Conservation (phyloP, 768 basidiomycete species). For the Coprinopsis strossmayeri region DNA sequence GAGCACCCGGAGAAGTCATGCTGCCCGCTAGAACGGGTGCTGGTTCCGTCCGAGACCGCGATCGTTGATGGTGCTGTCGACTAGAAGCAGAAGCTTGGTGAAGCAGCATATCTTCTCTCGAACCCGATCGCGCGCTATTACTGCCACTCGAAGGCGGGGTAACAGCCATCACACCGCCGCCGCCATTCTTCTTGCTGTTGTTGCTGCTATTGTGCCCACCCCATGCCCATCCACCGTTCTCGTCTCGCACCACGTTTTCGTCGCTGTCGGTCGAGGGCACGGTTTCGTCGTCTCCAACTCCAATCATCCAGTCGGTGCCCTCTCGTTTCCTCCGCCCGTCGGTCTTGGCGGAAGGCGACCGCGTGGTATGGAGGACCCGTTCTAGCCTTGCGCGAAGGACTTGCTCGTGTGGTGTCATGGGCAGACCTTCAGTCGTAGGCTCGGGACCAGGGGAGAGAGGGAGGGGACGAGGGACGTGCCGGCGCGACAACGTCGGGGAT, state of each 20-base stretch:
- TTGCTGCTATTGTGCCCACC: too few species aligned
- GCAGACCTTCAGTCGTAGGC: constrained; percentile 3
- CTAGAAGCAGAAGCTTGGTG: neutral
- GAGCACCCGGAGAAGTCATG: neutral
- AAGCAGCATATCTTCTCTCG: neutral
- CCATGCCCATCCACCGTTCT: constrained; percentile 7
- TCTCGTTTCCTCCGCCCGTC: neutral
- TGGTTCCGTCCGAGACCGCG: constrained; percentile 8
- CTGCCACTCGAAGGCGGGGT: constrained; percentile 8
- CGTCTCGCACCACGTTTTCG: constrained; percentile 8
- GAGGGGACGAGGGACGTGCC: constrained; percentile 8
- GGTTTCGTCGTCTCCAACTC: neutral
- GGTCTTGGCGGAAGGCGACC: neutral
- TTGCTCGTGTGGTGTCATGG: constrained; percentile 13
- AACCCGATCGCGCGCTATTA: constrained; percentile 1
- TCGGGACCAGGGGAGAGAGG: constrained; percentile 9
- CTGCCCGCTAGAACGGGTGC: neutral
- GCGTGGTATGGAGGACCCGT: constrained; percentile 10
- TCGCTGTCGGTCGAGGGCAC: constrained; percentile 2
- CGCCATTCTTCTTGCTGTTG: neutral
- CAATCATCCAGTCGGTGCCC: too few species aligned
- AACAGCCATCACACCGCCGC: neutral
- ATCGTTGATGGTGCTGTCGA: neutral
- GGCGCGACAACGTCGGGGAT: neutral
- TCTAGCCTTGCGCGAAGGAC: constrained; percentile 14